Evolutionary conservation across 2,329 filamentous ascomycete species (phyloP), one percentile per base, ranked within the genome.

Genomic region (Penicillium sp.): DNA sequence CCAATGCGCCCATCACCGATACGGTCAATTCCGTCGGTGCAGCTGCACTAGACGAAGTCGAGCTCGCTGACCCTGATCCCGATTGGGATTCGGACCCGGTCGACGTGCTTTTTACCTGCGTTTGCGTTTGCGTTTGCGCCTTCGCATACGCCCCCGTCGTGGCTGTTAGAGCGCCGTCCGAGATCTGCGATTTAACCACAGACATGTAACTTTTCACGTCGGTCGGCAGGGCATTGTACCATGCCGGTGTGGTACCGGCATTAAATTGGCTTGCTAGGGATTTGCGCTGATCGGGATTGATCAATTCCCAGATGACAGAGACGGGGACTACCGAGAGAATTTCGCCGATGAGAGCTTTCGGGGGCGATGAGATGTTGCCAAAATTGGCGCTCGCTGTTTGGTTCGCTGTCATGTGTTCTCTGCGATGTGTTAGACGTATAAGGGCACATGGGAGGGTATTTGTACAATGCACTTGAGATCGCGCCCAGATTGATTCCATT

Each of bases 151-250:
- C 54, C 49, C 57, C 62, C 11, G 58, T 57, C 10, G 65, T 67
- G 6, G 64, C 63, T 10, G 63, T 69, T 45, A 70, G 42, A 4
- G 66, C 68, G 4, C 67, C 67, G 1, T 50, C 61, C 5, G 53
- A 48, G 8, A 72, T 64, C 53, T 72, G 65, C 6, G 58, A 61
- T 48, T 64, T 66, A 22, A 73, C 69, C 8, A 63, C 64, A 1
- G 65, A 58, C 42, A 72, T 55, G 50, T 71, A 73, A 39, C 57
- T 67, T 56, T 72, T 66, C n/a, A 69, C 66, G 2, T 67, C 63
- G 5, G 62, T 57, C 0, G 70, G 71, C 0, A 73, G 61, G 29
- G 57, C 60, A 11, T 50, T 44, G 21, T 72, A 73, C 71, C 70
- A 72, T 29, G 57, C 55, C 0, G 71, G 69, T 0, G 70, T 72